Base-by-base conservation (phyloP, 1,284 basidiomycete genomes). In the Melanopsichium pennsylvanicum region DNA sequence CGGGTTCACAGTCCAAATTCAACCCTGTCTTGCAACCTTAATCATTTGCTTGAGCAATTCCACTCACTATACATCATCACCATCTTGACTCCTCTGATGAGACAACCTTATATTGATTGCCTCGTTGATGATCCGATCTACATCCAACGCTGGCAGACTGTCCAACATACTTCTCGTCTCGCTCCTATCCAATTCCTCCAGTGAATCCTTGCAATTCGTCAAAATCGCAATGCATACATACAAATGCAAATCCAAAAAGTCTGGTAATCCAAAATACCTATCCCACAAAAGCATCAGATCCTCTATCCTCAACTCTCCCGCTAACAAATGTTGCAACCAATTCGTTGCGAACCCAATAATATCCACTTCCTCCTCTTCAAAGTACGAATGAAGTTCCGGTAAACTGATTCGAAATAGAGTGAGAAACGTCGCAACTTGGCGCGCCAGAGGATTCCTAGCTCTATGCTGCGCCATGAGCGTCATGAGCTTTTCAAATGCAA, bases 181-280 rank as follows among this genome's bases (percentile, higher is more conserved):
- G 10, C 68, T 72, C 27, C 79, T 61, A 44, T 82, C 81, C 35
- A 82, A 48, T 43, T 81, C 81, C 66, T 82, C 81, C 33, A 82
- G 50, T 22, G 75, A 66, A 45, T 82, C 81, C 47, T 81, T 79
- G 58, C 75, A 78, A 32, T 76, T 78, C 10, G 73, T 81, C n/a
- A 82, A 54, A 33, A 82, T 80, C 21, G 81, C 76, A 5, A 82
- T 61, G 56, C 81, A 82, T 4, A 82, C 81, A 44, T 80, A 82
- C 31, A 77, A 60, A 50, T 82, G 81, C 34, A 82, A 61, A 47
- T 81, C 79, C 39, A 81, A 41, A 16, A 74, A 72, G 44, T 81
- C 75, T 6, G 62, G 57, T 25, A 79, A 42, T 3, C 79, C 76
- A 56, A 81, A 81, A 56, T 81, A 81, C 19, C 78, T 79, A 49